A percentile compares a stretch with the other conserved stretches of the same genome.
Evolutionary conservation across 1,284 basidiomycete species (phyloP).

Genomic region (Xerocomus nothofagi): DNA sequence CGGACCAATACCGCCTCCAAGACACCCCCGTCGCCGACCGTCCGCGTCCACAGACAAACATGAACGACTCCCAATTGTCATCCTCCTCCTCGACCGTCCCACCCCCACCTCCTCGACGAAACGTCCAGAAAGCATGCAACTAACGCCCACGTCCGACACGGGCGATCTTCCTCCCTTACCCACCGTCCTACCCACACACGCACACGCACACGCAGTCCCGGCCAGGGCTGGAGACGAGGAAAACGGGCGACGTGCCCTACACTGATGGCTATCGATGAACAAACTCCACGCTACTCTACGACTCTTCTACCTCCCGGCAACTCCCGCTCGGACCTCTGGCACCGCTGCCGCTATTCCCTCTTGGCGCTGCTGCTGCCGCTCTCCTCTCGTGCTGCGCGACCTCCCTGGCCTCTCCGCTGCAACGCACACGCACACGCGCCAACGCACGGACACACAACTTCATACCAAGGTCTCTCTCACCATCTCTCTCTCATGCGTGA

Average conservation of each 20-base stretch:
- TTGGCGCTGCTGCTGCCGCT: too few species aligned
- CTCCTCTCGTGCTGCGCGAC: too few species aligned
- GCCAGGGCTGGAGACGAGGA: too few species aligned
- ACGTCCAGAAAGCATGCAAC: slow-evolving; percentile 65
- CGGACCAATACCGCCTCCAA: slow-evolving; percentile 51
- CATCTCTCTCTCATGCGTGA: slow-evolving; percentile 38
- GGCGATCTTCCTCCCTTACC: slow-evolving; percentile 11
- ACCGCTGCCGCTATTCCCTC: too few species aligned
- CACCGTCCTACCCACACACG: not conserved
- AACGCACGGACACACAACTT: slow-evolving; percentile 21
- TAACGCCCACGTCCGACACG: slow-evolving; percentile 34
- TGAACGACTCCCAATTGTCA: slow-evolving; percentile 30
- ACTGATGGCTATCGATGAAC: too few species aligned
- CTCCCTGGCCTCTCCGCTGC: too few species aligned
- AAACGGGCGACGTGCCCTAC: too few species aligned
- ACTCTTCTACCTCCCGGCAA: too few species aligned
- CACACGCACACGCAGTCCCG: too few species aligned
- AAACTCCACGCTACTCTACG: too few species aligned
- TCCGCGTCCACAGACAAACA: slow-evolving; percentile 20
- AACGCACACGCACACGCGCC: too few species aligned
- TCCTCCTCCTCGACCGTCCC: slow-evolving; percentile 39
- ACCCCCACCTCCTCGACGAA: slow-evolving; percentile 46
- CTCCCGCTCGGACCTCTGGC: too few species aligned
- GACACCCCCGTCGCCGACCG: slow-evolving; percentile 57
- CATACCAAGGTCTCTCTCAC: slow-evolving; percentile 37